phyloP scores from a whole-genome alignment of 371 early-diverging fungal species.

The Actinomortierella wolfii region DNA sequence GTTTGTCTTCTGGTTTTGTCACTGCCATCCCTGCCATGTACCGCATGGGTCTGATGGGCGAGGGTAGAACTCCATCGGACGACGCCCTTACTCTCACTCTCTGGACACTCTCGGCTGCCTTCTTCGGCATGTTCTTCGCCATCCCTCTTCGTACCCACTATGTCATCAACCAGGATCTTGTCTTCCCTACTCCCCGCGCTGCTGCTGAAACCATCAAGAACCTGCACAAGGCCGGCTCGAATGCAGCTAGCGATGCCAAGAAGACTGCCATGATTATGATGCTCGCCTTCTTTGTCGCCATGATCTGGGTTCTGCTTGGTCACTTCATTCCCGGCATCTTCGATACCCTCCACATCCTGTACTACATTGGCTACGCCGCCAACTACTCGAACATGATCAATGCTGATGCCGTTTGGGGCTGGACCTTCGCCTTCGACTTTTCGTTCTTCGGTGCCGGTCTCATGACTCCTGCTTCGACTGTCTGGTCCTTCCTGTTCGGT shows the following conservation, averaged over 20 bases:
- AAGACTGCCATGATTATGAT: conserved; percentile 34
- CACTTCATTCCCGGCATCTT: conserved; percentile 66
- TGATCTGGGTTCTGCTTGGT: conserved; percentile 57
- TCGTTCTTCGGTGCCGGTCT: conserved; percentile 78
- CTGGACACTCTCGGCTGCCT: conserved; percentile 71
- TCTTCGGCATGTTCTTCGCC: conserved; percentile 80
- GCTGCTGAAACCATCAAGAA: conserved; percentile 71
- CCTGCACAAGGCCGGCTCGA: conserved; percentile 58
- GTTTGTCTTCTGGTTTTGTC: conserved; percentile 72
- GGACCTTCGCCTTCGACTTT: conserved; percentile 58
- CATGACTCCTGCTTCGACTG: conserved; percentile 66
- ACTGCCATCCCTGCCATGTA: conserved; percentile 79
- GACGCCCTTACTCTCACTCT: conserved; percentile 39
- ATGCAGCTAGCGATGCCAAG: conserved; percentile 48
- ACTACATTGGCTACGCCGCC: conserved; percentile 60
- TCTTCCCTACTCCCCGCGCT: conserved; percentile 77
- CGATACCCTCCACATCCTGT: conserved; percentile 63
- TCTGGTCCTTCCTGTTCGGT: conserved; percentile 61
- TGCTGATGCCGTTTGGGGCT: conserved; percentile 65
- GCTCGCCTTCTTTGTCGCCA: conserved; percentile 55
- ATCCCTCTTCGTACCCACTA: conserved; percentile 76
- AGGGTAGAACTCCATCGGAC: conserved; percentile 28
- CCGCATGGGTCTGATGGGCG: conserved; percentile 62
- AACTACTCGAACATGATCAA: conserved; percentile 50
- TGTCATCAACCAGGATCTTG: conserved; percentile 72